phyloP scores from a whole-genome alignment of 352 stramenopile species.

The Pseudoperonospora humuli region DNA sequence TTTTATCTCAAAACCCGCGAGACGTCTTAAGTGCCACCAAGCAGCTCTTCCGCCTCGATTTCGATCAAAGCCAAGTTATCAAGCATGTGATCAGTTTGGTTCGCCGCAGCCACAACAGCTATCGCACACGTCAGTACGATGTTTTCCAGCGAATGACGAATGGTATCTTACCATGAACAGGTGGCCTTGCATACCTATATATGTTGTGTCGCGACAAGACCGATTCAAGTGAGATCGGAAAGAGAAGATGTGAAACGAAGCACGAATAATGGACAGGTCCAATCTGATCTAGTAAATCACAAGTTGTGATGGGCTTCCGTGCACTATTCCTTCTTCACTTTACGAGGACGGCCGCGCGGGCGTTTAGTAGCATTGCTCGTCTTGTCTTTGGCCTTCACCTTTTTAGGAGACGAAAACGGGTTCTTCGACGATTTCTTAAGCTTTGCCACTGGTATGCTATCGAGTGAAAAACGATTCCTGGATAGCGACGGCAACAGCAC shows the following conservation, averaged over 20 bases:
- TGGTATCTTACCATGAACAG: conserved; percentile 66
- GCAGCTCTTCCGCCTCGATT: conserved; percentile 69
- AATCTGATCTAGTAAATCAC: not conserved
- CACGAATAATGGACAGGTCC: conserved; percentile 15
- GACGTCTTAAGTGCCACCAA: conserved; percentile 74
- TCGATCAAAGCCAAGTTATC: conserved; percentile 82
- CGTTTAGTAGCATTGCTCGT: conserved; percentile 4
- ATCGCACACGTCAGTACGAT: conserved; percentile 87
- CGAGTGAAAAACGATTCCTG: conserved; percentile 71
- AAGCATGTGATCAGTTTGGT: conserved; percentile 88
- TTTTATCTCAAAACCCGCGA: conserved; percentile 73
- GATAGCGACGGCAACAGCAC: conserved; percentile 50
- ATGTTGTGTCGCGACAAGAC: too few species aligned
- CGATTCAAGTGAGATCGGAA: not conserved
- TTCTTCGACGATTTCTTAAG: conserved; percentile 80
- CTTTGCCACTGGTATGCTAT: conserved; percentile 65
- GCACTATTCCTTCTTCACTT: conserved; percentile 24
- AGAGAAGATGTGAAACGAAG: conserved; percentile 3
- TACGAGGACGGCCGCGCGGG: conserved; percentile 23
- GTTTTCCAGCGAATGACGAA: conserved; percentile 91
- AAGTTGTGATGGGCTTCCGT: not conserved
- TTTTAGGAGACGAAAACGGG: conserved; percentile 41
- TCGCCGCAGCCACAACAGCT: conserved; percentile 85
- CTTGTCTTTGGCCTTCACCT: conserved; percentile 11
- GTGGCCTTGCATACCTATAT: not conserved